Evolutionary conservation across 768 basidiomycete genomes (phyloP).

Genomic region (Boletus bicolor): DNA sequence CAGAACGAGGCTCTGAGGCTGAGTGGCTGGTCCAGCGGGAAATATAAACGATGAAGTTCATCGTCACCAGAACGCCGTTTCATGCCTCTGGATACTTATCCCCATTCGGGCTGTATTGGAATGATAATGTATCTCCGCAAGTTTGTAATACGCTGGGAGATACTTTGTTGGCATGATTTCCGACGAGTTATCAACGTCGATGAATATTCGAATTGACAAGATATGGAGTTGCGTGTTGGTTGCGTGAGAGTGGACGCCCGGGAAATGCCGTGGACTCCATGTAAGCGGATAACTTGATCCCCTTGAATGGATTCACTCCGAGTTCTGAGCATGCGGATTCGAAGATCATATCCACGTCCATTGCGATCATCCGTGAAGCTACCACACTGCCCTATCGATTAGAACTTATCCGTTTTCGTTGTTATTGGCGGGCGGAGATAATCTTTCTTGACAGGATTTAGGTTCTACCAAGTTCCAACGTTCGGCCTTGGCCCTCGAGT

Average conservation of each 20-base stretch:
- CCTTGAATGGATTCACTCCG: not conserved
- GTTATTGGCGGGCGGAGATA: not conserved
- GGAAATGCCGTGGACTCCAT: slow-evolving; percentile 13
- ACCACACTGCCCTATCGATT: slow-evolving; percentile 1
- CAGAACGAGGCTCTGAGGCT: not conserved
- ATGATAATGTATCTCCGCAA: not conserved
- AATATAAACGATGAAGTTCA: not conserved
- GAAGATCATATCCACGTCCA: slow-evolving; percentile 9
- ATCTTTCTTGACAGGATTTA: slow-evolving; percentile 4
- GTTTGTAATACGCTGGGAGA: not conserved
- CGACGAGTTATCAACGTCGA: not conserved
- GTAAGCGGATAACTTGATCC: not conserved
- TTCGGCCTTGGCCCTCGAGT: not conserved
- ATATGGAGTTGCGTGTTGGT: not conserved
- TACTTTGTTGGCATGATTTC: not conserved
- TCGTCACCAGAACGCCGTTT: not conserved
- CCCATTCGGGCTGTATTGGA: not conserved
- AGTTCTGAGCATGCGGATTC: slow-evolving; percentile 5
- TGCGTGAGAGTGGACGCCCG: not conserved
- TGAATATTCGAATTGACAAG: not conserved
- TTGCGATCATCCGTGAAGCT: slow-evolving; percentile 6
- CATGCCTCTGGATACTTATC: not conserved
- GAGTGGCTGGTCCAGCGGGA: not conserved
- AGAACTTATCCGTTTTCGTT: not conserved
- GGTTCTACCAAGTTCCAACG: not conserved